Evolutionary conservation across 257 asterid genomes (phyloP).

Genomic region (Solanum chmielewskii): DNA sequence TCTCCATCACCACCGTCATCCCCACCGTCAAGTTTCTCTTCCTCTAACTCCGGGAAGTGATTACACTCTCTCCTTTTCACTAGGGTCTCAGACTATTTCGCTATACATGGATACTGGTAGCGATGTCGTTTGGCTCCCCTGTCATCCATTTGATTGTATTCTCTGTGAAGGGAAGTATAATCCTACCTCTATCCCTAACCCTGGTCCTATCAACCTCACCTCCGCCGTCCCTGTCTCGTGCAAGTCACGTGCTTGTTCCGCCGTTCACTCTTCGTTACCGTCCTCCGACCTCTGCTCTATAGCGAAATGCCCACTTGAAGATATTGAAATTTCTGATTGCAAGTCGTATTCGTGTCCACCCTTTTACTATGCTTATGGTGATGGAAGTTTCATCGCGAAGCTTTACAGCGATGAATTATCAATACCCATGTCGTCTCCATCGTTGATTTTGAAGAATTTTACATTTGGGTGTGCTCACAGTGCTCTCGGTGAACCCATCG

Average conservation of each 20-base stretch:
- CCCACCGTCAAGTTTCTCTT: conserved; percentile 53
- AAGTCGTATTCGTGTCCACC: conserved; percentile 44
- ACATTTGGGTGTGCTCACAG: conserved; percentile 80
- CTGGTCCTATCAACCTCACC: conserved; percentile 60
- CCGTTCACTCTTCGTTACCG: conserved; percentile 48
- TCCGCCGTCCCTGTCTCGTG: conserved; percentile 39
- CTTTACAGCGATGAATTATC: conserved; percentile 45
- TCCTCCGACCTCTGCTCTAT: conserved; percentile 81
- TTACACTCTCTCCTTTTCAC: conserved; percentile 64
- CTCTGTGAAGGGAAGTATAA: conserved; percentile 79
- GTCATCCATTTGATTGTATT: conserved; percentile 76
- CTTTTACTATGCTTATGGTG: conserved; percentile 91
- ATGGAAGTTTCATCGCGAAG: conserved; percentile 68
- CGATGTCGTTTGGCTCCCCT: conserved; percentile 94
- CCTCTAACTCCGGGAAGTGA: conserved; percentile 83
- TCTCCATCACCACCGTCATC: conserved; percentile 38
- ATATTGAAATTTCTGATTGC: conserved; percentile 61
- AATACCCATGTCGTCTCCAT: conserved; percentile 36
- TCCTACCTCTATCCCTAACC: conserved; percentile 39
- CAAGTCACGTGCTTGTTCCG: conserved; percentile 67
- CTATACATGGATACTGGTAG: conserved; percentile 96
- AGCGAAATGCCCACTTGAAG: conserved; percentile 68
- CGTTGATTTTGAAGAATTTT: conserved; percentile 35
- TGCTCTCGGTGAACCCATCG: conserved; percentile 85
- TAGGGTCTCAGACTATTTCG: conserved; percentile 59